These are phyloP conservation scores for Plenodomus lindquistii DNA, from an alignment of 2,329 filamentous ascomycete genomes.

Conservation along the genomic window DNA sequence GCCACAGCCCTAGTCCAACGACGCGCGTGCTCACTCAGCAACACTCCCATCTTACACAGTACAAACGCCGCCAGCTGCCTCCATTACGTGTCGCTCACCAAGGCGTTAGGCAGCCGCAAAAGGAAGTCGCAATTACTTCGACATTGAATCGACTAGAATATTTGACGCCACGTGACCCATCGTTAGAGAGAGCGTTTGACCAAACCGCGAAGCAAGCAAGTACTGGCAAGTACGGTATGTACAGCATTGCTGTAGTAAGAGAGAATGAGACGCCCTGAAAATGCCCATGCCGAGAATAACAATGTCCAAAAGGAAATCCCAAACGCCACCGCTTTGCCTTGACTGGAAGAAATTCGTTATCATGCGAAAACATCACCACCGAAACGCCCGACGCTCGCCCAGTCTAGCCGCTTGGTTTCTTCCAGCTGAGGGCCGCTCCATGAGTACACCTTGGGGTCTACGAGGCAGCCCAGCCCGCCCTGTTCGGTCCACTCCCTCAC, in stretches of 20 bases:
- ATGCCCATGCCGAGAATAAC: slow-evolving; percentile 34
- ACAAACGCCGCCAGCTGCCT: slow-evolving; percentile 6
- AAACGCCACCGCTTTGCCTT: slow-evolving; percentile 36
- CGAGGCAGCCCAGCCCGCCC: slow-evolving; percentile 65
- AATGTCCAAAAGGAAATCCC: slow-evolving; percentile 30
- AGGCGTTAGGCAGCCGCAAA: slow-evolving; percentile 15
- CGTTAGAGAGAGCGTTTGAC: slow-evolving; percentile 32
- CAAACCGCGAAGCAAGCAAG: slow-evolving; percentile 11
- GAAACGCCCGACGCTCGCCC: slow-evolving; percentile 54
- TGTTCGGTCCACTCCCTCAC: slow-evolving; percentile 72
- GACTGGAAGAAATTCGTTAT: slow-evolving; percentile 18
- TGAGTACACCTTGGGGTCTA: slow-evolving; percentile 41
- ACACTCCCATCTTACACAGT: background rate
- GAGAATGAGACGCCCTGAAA: slow-evolving; percentile 30
- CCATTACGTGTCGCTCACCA: slow-evolving; percentile 25
- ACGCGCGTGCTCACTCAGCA: slow-evolving; percentile 5
- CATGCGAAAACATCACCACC: slow-evolving; percentile 50
- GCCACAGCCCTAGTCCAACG: slow-evolving; percentile 17
- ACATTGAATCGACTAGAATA: slow-evolving; percentile 6
- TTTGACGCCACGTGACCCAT: slow-evolving; percentile 19
- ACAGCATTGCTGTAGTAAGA: slow-evolving; percentile 13
- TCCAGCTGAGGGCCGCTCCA: slow-evolving; percentile 52
- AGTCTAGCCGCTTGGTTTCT: slow-evolving; percentile 51
- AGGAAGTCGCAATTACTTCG: slow-evolving; percentile 13
- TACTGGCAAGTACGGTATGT: background rate